Evolutionary conservation across 73 alveolate genomes (phyloP).

Genomic region (Paramecium bursaria): DNA sequence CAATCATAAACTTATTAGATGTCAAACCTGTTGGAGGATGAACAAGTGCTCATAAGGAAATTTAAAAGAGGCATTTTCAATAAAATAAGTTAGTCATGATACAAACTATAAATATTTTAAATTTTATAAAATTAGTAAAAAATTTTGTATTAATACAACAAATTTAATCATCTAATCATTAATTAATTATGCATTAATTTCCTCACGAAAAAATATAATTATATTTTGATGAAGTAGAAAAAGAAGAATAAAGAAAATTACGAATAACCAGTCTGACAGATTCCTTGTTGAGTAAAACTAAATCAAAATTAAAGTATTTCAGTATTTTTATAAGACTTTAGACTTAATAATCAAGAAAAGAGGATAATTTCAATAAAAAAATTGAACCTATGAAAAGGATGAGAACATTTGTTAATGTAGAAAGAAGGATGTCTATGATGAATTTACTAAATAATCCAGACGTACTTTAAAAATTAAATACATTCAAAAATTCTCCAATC

Average conservation of each 20-base stretch:
- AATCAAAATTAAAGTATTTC: slow-evolving; percentile 40
- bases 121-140: no score
- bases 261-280: slow-evolving; percentile 4
- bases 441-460: no score
- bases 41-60: no score
- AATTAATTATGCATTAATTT: slow-evolving; percentile 17
- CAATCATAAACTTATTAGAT: no score
- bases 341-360: neutral
- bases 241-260: neutral
- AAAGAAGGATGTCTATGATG: no score
- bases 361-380: slow-evolving; percentile 46
- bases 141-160: no score
- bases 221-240: neutral
- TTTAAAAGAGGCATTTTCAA: no score
- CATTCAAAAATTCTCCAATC: no score
- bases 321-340: neutral
- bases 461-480: no score
- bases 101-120: no score
- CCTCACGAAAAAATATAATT: slow-evolving; percentile 6
- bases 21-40: no score
- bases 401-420: slow-evolving; percentile 56
- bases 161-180: slow-evolving; percentile 13
- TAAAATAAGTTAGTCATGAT: no score
- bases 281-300: slow-evolving; percentile 9
- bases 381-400: neutral